Evolutionary conservation across 495 filamentous ascomycete species (phyloP).

Genomic region (Neurospora africana): DNA sequence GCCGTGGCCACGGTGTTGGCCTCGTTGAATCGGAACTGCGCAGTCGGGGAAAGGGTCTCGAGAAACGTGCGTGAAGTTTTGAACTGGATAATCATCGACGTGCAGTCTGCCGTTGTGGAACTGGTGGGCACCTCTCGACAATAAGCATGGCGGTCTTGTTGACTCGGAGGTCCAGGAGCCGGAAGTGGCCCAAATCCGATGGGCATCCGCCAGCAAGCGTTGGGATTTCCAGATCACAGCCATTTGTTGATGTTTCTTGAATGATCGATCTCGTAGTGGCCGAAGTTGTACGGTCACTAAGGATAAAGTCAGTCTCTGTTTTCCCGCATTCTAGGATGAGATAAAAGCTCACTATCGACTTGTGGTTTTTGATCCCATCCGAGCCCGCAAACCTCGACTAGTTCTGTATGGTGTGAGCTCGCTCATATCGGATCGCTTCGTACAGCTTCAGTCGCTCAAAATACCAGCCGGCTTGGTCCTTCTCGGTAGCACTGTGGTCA

Average conservation of each 20-base stretch:
- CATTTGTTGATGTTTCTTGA: constrained; percentile 37
- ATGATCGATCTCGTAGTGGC: constrained; percentile 49
- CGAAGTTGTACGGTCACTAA: constrained; percentile 46
- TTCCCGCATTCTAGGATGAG: neutral
- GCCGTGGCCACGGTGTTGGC: constrained; percentile 42
- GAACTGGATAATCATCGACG: constrained; percentile 45
- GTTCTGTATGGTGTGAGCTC: constrained; percentile 46
- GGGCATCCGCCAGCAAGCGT: constrained; percentile 41
- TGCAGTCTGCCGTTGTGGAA: constrained; percentile 27
- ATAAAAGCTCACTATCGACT: constrained; percentile 21
- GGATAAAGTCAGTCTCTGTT: neutral
- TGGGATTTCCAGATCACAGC: constrained; percentile 29
- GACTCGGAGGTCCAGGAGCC: constrained; percentile 26
- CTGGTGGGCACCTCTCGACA: neutral
- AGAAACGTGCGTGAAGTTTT: constrained; percentile 48
- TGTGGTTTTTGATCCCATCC: constrained; percentile 26
- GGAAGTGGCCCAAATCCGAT: constrained; percentile 49
- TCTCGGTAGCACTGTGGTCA: constrained; percentile 40
- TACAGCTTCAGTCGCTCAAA: constrained; percentile 42
- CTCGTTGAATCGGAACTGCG: constrained; percentile 32
- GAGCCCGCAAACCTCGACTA: constrained; percentile 37
- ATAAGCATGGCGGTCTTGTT: constrained; percentile 18
- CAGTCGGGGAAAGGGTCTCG: constrained; percentile 41
- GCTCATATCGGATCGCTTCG: constrained; percentile 39
- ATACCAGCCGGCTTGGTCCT: constrained; percentile 33